A percentile compares a stretch with the other conserved stretches of the same genome.
phyloP scores from a whole-genome alignment of 768 basidiomycete species.

The Pisolithus marmoratus region DNA sequence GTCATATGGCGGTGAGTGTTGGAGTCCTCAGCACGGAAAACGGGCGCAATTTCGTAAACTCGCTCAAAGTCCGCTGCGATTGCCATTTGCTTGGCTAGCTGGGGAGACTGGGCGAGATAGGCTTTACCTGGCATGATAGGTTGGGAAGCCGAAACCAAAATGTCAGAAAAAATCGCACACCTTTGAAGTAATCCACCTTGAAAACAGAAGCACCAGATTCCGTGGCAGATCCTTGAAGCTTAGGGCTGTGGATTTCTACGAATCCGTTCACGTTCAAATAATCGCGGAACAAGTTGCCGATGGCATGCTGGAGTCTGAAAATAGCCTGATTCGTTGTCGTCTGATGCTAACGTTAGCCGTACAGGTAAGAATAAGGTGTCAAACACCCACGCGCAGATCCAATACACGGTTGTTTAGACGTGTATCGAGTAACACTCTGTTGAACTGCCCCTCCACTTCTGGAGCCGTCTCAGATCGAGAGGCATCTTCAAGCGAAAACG shows the following conservation, averaged over 20 bases:
- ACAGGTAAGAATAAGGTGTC: neutral
- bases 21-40: constrained; percentile 96
- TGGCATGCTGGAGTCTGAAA: constrained; percentile 86
- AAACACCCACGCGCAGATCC: constrained; percentile 74
- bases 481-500: constrained; percentile 93
- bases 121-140: constrained; percentile 57
- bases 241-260: constrained; percentile 95
- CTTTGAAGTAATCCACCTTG: constrained; percentile 97
- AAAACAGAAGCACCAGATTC: constrained; percentile 97
- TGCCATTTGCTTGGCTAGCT: constrained; percentile 98
- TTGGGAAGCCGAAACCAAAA: constrained; percentile 1
- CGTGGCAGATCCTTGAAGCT: constrained; percentile 94
- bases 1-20: constrained; percentile 98
- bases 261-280: constrained; percentile 72
- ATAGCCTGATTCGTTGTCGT: constrained; percentile 95
- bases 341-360: constrained; percentile 34
- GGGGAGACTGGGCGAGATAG: constrained; percentile 94
- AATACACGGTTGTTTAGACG: constrained; percentile 91
- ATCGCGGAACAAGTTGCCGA: constrained; percentile 83
- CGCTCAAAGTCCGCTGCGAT: constrained; percentile 98
- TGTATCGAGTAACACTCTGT: constrained; percentile 85
- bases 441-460: constrained; percentile 58
- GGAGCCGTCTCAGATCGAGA: constrained; percentile 73
- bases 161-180: constrained; percentile 23
- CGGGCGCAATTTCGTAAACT: constrained; percentile 94